phyloP scores from a whole-genome alignment of 306 rosid species.

The Cajanus cajan region DNA sequence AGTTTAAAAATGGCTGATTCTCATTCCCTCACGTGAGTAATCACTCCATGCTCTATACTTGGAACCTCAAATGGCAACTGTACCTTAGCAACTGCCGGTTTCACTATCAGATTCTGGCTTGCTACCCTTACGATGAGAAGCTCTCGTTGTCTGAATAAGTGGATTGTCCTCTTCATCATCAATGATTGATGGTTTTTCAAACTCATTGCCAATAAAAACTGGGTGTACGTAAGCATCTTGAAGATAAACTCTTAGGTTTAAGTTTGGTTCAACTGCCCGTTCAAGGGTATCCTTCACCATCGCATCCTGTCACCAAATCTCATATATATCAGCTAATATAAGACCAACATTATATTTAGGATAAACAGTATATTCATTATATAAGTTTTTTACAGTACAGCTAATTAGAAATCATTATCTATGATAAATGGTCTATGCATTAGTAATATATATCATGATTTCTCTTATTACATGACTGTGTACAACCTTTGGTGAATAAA shows the following conservation, averaged over 20 bases:
- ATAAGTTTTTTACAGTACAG: too few relatives aligned
- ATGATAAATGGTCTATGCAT: too few relatives aligned
- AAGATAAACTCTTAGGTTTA: conserved; percentile 67
- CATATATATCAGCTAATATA: background rate
- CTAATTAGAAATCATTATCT: too few relatives aligned
- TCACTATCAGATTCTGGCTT: conserved; percentile 47
- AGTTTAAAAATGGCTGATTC: background rate
- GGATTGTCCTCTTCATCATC: conserved; percentile 84
- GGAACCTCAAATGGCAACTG: conserved; percentile 15
- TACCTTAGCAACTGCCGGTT: background rate
- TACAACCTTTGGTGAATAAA: too few relatives aligned
- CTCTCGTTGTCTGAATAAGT: conserved; percentile 71
- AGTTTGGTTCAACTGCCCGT: conserved; percentile 69
- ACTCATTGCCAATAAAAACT: conserved; percentile 48
- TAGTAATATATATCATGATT: too few relatives aligned
- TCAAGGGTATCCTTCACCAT: conserved; percentile 93
- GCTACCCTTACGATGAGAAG: conserved; percentile 41
- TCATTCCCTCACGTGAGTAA: background rate
- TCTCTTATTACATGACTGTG: too few relatives aligned
- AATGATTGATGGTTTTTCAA: conserved; percentile 28
- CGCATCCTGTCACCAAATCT: conserved; percentile 68
- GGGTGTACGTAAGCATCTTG: conserved; percentile 78
- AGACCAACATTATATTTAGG: background rate
- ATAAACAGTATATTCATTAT: too few relatives aligned
- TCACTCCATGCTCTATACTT: background rate